Base-by-base conservation (phyloP, 345 rosid species). In the Acer negundo region DNA sequence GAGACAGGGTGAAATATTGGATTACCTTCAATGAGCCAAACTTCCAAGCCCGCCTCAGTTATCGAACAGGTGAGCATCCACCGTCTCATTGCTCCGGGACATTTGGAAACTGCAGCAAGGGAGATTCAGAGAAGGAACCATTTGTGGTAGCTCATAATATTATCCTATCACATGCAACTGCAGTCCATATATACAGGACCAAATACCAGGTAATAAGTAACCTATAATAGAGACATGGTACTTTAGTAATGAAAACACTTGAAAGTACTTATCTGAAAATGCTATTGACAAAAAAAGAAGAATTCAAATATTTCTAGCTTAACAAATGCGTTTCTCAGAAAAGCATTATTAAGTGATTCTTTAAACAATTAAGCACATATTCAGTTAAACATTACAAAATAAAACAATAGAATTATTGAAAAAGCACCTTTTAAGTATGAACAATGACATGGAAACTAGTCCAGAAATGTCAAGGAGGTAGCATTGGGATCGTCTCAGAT, bases 1-100 rank as follows among this genome's bases (percentile, higher is more conserved):
- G 95, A 69, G 89, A 91, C 67, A 70, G 94, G 35, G 92, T 91
- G 28, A 85, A 82, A 79, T 77, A 89, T 7, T 93, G 95, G 94
- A 71, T 58, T 4, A 88, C 92, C 13, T 38, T 93, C 26, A 93
- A 93, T 24, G 97, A 90, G 86, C 95, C 95, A 4, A 87, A 86
- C 69, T 62, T 75, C 59, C 74, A 83, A n/a, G 75, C 80, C 24
- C 64, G 8, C 7, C 46, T 67, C 9, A 74, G 86, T 2, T 90
- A 90, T 69, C 53, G 67, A 17, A 31, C 1, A 0, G 97, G 95
- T 6, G 0, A 3, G 1, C 69, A 74, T 67, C 90, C 97, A 9
- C 97, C 95, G 0, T 16, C 75, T 7, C 86, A 82, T 1, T 92
- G 93, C 78, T 90, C 95, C 0, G 9, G 63, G 71, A 80, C 89